These are phyloP conservation scores for Citrus cavaleriei DNA, from an alignment of 345 rosid species.

Conservation along the genomic window DNA sequence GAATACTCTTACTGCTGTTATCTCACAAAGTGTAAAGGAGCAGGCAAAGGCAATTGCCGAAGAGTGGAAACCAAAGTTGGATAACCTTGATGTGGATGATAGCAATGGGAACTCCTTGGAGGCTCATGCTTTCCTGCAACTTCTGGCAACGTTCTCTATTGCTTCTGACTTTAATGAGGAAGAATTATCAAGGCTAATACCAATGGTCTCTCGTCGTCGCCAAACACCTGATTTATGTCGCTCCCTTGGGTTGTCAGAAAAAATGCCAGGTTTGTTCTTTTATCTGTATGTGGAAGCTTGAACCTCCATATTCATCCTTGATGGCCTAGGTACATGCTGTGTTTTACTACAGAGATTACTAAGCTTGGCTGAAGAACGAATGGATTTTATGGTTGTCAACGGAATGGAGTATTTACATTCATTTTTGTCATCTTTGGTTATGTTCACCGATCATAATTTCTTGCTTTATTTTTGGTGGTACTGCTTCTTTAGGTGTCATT, in stretches of 20 bases:
- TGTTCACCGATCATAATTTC: background rate
- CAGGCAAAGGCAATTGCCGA: constrained; percentile 78
- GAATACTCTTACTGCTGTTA: constrained; percentile 44
- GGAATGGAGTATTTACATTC: constrained; percentile 2
- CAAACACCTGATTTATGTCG: constrained; percentile 95
- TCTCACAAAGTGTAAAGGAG: constrained; percentile 62
- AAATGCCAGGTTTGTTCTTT: constrained; percentile 85
- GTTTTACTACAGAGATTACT: background rate
- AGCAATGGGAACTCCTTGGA: constrained; percentile 98
- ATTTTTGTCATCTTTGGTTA: constrained; percentile 7
- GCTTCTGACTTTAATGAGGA: constrained; percentile 76
- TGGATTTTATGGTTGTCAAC: background rate
- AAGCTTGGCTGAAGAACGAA: background rate
- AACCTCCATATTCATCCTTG: no score
- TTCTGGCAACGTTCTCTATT: constrained; percentile 80
- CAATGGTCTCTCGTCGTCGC: constrained; percentile 99
- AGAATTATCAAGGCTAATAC: constrained; percentile 68
- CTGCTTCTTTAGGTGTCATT: constrained; percentile 60
- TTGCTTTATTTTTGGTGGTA: background rate
- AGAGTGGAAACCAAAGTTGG: constrained; percentile 90
- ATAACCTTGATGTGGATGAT: constrained; percentile 68
- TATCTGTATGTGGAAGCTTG: constrained; percentile 2
- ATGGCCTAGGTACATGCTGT: background rate
- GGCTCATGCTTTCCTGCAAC: constrained; percentile 98
- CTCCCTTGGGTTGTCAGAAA: constrained; percentile 78